Percentiles rank a stretch among this genome's conserved stretches.
Conservation (phyloP, 768 basidiomycete species). For the Psilocybe cubensis region DNA sequence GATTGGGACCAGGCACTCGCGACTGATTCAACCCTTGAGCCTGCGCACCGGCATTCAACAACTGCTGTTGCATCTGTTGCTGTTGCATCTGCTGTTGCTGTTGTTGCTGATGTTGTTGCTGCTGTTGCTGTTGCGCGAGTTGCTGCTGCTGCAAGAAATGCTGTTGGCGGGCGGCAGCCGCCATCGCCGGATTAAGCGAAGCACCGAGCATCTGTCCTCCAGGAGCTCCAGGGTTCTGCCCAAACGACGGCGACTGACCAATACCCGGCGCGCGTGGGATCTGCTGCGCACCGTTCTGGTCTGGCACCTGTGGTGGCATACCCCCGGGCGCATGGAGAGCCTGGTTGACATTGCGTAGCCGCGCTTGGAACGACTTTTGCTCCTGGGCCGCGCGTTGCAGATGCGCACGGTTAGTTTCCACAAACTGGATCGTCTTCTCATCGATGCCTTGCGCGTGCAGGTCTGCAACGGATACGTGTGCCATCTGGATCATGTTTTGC, state of each 20-base stretch:
- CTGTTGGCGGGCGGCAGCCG: slow-evolving; percentile 11
- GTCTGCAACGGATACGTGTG: slow-evolving; percentile 48
- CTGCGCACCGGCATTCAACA: slow-evolving; percentile 1
- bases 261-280: slow-evolving; percentile 8
- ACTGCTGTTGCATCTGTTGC: slow-evolving; percentile 6
- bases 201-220: neutral
- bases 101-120: slow-evolving; percentile 19
- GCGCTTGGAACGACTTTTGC: slow-evolving; percentile 38
- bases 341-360: slow-evolving; percentile 9
- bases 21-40: slow-evolving; percentile 9
- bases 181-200: neutral
- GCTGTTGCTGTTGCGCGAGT: slow-evolving; percentile 13
- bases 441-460: slow-evolving; percentile 54
- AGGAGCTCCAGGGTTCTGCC: neutral
- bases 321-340: neutral
- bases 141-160: slow-evolving; percentile 14
- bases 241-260: neutral
- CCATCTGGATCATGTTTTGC: slow-evolving; percentile 49
- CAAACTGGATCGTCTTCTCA: slow-evolving; percentile 54
- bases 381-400: slow-evolving; percentile 46
- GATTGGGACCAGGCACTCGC: neutral
- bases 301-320: neutral
- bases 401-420: slow-evolving; percentile 58
- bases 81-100: slow-evolving; percentile 22
- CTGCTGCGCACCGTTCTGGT: slow-evolving; percentile 7